Evolutionary conservation across 495 filamentous ascomycete genomes (phyloP), one percentile per base, ranked within the genome.

Genomic region (Aspergillus affinis): DNA sequence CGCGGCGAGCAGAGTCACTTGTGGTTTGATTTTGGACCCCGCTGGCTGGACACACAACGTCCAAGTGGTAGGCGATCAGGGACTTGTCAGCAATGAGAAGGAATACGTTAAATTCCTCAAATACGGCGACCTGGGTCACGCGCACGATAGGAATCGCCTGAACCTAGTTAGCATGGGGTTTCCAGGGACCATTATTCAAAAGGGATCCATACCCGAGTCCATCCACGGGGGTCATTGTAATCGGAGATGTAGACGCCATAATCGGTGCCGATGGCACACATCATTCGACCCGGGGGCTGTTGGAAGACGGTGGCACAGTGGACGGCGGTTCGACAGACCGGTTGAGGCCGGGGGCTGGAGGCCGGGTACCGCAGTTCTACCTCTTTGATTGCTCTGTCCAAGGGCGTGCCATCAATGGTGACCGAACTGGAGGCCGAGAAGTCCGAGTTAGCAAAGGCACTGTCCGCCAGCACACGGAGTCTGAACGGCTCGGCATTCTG

Each of bases 401-500:
- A 79, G 6, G 94, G 94, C 3, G 95, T 99, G 3, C 91, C 93
- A 59, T 87, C 85, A 66, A 98, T 93, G 19, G 79, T 80, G 26
- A 86, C 82, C 57, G 76, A 82, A 61, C 78, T 84, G n/a, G 81
- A 74, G 10, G 75, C 73, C 19, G 75, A 70, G 54, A 82, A 75
- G n/a, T 86, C 83, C 55, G 96, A 91, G 64, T 90, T 90, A 6
- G 84, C 86, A 69, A 99, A 99, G 0, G 95, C 91, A 44, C 88
- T 86, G 66, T 99, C 94, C 0, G 94, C 92, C 71, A 99, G 87
- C 17, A 98, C 92, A 36, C 90, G 86, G 5, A 98, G 78, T 58
- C 91, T 83, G 82, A 99, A 99, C 2, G 94, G 94, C 74, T 99
- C 94, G 0, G 94, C 93, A 70, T 97, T 96, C 70, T 98, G 95